A percentile compares a stretch with the other conserved stretches of the same genome.
These are phyloP conservation scores for Eucalyptus tenuipes DNA, from an alignment of 345 rosid species.

Conservation along the genomic window DNA sequence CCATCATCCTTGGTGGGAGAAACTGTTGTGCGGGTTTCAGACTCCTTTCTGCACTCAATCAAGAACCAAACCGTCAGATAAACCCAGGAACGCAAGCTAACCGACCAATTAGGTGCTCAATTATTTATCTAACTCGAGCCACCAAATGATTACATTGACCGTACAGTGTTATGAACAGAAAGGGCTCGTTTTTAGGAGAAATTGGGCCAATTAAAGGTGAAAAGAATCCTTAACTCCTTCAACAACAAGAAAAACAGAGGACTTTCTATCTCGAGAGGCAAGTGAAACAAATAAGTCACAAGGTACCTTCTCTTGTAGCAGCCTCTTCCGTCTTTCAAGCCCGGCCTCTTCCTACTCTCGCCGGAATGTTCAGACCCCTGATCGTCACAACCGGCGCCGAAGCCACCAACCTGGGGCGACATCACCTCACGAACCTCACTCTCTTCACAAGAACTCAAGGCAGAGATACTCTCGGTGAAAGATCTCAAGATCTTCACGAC, in stretches of 20 bases:
- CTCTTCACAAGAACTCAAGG: neutral
- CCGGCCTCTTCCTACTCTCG: conserved; percentile 39
- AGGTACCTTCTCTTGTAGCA: conserved; percentile 77
- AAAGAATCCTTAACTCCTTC: neutral
- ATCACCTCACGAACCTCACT: conserved; percentile 10
- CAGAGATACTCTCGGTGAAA: conserved; percentile 33
- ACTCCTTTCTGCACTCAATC: conserved; percentile 34
- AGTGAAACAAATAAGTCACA: neutral
- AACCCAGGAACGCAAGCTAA: neutral
- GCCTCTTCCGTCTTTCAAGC: conserved; percentile 43
- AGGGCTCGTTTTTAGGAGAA: neutral
- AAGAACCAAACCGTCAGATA: neutral
- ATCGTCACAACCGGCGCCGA: neutral
- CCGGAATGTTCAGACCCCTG: conserved; percentile 37
- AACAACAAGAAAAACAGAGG: neutral
- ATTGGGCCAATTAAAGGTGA: neutral
- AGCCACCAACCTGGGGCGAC: neutral
- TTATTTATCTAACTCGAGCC: neutral
- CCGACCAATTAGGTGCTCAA: neutral
- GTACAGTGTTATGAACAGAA: neutral
- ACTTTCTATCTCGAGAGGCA: neutral
- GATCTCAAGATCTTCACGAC: conserved; percentile 29
- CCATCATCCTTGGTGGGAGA: conserved; percentile 24
- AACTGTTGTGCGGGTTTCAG: conserved; percentile 17
- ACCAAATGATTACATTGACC: neutral